Conservation (phyloP, 2,329 filamentous ascomycete species). For the Penicillium hesseltinei region DNA sequence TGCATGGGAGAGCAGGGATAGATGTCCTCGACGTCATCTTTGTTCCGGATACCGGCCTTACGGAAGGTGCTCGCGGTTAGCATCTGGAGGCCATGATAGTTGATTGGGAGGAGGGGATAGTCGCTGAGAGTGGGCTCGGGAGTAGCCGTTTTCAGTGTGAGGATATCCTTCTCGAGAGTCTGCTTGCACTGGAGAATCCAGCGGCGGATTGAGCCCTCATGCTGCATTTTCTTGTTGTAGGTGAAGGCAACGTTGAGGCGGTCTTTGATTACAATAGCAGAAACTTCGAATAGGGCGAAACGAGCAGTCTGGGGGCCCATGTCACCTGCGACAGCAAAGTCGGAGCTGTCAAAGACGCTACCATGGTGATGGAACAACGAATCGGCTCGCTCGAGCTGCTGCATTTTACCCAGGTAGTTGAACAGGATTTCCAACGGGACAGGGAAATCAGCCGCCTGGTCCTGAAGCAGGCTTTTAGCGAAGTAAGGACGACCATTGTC, state of each 20-base stretch:
- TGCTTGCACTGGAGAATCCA: conserved; percentile 46
- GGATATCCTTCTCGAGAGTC: conserved; percentile 34
- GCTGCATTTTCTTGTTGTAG: conserved; percentile 49
- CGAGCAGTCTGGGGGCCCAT: conserved; percentile 46
- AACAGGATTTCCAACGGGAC: conserved; percentile 44
- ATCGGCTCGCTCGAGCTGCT: conserved; percentile 47
- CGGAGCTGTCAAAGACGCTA: conserved; percentile 30
- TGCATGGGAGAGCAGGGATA: conserved; percentile 40
- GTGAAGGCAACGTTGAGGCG: conserved; percentile 50
- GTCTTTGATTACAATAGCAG: conserved; percentile 49
- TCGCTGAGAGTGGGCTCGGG: conserved; percentile 42
- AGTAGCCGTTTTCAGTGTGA: conserved; percentile 25
- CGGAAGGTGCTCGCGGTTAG: conserved; percentile 38
- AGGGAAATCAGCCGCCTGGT: conserved; percentile 33
- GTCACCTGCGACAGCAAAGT: conserved; percentile 41
- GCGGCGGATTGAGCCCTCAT: conserved; percentile 41
- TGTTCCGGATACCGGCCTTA: conserved; percentile 32
- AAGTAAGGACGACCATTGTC: conserved; percentile 38
- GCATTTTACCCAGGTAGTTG: conserved; percentile 39
- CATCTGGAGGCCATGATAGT: conserved; percentile 40
- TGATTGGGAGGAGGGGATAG: conserved; percentile 45
- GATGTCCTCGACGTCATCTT: conserved; percentile 33
- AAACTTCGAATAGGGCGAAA: conserved; percentile 53
- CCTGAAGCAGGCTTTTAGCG: conserved; percentile 33
- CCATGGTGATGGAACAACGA: conserved; percentile 45